These are phyloP conservation scores for Cladophialophora chaetospira DNA, from an alignment of 2,329 filamentous ascomycete genomes.

Conservation along the genomic window DNA sequence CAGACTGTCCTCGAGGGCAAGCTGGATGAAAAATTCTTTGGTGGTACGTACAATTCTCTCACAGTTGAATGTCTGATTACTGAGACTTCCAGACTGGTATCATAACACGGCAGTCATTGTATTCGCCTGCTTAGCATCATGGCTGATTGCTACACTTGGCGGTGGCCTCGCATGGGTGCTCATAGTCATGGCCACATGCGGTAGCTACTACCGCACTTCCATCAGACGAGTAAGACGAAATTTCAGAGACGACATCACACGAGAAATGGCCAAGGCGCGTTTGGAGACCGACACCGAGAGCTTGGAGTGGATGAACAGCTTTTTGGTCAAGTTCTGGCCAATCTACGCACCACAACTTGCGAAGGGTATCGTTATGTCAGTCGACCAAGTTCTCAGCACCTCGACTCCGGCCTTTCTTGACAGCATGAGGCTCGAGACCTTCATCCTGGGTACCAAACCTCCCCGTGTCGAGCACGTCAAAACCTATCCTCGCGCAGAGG, in stretches of 20 bases:
- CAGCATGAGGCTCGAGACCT: conserved; percentile 88
- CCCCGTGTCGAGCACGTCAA: conserved; percentile 97
- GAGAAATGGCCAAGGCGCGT: conserved; percentile 82
- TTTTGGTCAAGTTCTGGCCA: conserved; percentile 98
- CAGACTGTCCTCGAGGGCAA: conserved; percentile 82
- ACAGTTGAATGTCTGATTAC: conserved; percentile 7
- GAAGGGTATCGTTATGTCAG: conserved; percentile 86
- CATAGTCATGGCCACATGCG: conserved; percentile 86
- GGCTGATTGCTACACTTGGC: conserved; percentile 84
- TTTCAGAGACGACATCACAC: conserved; percentile 89
- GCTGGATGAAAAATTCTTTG: conserved; percentile 86
- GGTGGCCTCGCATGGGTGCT: conserved; percentile 93
- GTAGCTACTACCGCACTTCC: conserved; percentile 95
- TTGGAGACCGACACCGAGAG: conserved; percentile 90
- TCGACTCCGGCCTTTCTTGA: conserved; percentile 91
- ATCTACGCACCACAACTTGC: conserved; percentile 95
- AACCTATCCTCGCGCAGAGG: conserved; percentile 92
- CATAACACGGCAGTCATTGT: conserved; percentile 94
- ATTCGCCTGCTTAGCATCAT: conserved; percentile 87
- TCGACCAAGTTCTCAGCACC: conserved; percentile 93
- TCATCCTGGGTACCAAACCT: conserved; percentile 91
- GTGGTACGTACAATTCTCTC: conserved; percentile 58
- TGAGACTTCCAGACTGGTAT: conserved; percentile 75
- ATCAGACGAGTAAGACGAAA: conserved; percentile 91
- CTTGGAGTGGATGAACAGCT: conserved; percentile 98